Conservation (phyloP, 768 basidiomycete species). For the Boletus insuetus region DNA sequence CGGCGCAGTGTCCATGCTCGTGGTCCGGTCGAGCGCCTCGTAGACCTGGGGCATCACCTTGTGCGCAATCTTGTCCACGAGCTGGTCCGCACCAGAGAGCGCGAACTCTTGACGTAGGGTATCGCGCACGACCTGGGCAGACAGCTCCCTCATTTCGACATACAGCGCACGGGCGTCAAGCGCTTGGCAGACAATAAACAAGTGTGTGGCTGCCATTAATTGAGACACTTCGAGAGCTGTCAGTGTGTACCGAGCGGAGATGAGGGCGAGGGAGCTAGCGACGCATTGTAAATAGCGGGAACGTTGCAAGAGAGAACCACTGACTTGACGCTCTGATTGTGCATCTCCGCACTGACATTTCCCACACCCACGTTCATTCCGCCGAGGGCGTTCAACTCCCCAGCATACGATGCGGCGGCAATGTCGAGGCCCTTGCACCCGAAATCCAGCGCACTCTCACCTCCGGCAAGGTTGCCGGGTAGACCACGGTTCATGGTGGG, state of each 20-base stretch:
- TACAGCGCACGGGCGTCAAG: slow-evolving; percentile 80
- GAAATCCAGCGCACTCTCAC: slow-evolving; percentile 79
- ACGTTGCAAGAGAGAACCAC: slow-evolving; percentile 23
- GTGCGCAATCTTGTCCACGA: slow-evolving; percentile 12
- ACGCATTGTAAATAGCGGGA: neutral
- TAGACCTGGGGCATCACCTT: slow-evolving; percentile 42
- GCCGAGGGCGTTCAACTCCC: slow-evolving; percentile 76
- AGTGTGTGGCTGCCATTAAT: slow-evolving; percentile 68
- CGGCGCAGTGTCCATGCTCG: slow-evolving; percentile 64
- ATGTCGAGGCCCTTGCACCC: slow-evolving; percentile 86
- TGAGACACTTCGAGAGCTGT: slow-evolving; percentile 76
- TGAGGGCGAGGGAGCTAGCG: slow-evolving; percentile 74
- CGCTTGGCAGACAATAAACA: slow-evolving; percentile 80
- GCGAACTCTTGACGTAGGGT: slow-evolving; percentile 13
- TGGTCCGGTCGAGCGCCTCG: slow-evolving; percentile 59
- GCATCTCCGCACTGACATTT: slow-evolving; percentile 87
- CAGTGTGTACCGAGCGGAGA: slow-evolving; percentile 79
- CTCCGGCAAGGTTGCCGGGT: slow-evolving; percentile 75
- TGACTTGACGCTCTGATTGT: slow-evolving; percentile 89
- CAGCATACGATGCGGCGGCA: slow-evolving; percentile 74
- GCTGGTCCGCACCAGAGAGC: slow-evolving; percentile 8
- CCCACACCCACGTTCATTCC: slow-evolving; percentile 78
- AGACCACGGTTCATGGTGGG: slow-evolving; percentile 69
- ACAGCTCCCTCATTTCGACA: slow-evolving; percentile 49
- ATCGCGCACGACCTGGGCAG: slow-evolving; percentile 21